Conservation (phyloP, 2,329 filamentous ascomycete species). For the Huntiella moniliformis region DNA sequence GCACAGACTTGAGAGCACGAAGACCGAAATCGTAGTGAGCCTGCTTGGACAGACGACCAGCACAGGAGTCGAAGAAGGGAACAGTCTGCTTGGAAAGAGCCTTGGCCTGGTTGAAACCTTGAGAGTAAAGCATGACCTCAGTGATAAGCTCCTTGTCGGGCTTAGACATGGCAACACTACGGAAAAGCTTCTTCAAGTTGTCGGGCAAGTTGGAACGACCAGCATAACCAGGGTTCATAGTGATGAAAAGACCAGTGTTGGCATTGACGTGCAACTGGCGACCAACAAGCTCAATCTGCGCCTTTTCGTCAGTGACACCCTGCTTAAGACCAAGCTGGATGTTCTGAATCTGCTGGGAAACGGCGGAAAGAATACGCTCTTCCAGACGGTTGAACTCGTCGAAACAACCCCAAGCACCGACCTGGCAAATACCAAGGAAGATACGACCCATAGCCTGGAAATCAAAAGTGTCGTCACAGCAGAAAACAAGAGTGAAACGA, state of each 20-base stretch:
- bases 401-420: slow-evolving; percentile 98
- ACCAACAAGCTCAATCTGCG: slow-evolving; percentile 86
- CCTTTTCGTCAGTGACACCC: slow-evolving; percentile 58
- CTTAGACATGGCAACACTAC: slow-evolving; percentile 98
- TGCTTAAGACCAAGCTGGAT: slow-evolving; percentile 92
- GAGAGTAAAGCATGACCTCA: slow-evolving; percentile 99
- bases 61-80: slow-evolving; percentile 91
- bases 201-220: slow-evolving; percentile 95
- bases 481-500: slow-evolving; percentile 95
- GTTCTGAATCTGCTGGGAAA: slow-evolving; percentile 98
- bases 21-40: slow-evolving; percentile 98
- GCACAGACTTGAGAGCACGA: slow-evolving; percentile 91
- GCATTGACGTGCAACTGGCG: slow-evolving; percentile 75
- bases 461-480: slow-evolving; percentile 98
- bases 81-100: slow-evolving; percentile 85
- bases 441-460: slow-evolving; percentile 99
- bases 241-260: slow-evolving; percentile 98
- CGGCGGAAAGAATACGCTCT: slow-evolving; percentile 89
- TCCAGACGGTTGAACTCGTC: slow-evolving; percentile 99
- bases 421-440: slow-evolving; percentile 96
- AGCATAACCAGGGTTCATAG: slow-evolving; percentile 98
- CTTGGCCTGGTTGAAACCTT: slow-evolving; percentile 96
- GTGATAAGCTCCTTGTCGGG: slow-evolving; percentile 98
- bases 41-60: slow-evolving; percentile 70
- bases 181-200: slow-evolving; percentile 98